Conservation (phyloP, 768 basidiomycete species). For the Tulasnella calospora region DNA sequence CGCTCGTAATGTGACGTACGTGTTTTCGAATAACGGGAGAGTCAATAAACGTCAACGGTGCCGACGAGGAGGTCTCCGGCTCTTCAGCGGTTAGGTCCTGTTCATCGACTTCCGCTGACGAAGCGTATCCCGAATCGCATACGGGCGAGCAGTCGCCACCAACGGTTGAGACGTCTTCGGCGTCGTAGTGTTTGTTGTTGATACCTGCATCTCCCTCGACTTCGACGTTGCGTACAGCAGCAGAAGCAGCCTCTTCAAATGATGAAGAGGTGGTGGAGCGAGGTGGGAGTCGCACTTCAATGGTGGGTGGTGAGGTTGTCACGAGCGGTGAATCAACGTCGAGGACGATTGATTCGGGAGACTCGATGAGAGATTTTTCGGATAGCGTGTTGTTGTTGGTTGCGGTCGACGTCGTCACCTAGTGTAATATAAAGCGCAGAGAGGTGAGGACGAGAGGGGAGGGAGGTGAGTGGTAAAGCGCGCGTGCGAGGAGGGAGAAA, state of each 20-base stretch:
- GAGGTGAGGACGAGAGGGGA: background rate
- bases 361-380: background rate
- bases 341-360: background rate
- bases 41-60: background rate
- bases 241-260: background rate
- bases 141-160: background rate
- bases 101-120: background rate
- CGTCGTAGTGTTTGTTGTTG: background rate
- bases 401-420: background rate
- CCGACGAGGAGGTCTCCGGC: too few species aligned
- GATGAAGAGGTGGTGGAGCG: background rate
- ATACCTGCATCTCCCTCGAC: background rate
- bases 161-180: background rate
- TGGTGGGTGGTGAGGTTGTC: background rate
- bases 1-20: background rate
- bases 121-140: background rate
- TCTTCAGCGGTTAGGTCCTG: background rate
- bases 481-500: background rate
- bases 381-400: background rate
- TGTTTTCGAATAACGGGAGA: background rate
- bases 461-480: background rate
- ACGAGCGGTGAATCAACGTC: background rate
- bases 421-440: background rate
- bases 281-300: background rate
- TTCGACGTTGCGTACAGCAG: background rate